Conservation (phyloP, 345 rosid genomes). For the Eucalyptus pauciflora region DNA sequence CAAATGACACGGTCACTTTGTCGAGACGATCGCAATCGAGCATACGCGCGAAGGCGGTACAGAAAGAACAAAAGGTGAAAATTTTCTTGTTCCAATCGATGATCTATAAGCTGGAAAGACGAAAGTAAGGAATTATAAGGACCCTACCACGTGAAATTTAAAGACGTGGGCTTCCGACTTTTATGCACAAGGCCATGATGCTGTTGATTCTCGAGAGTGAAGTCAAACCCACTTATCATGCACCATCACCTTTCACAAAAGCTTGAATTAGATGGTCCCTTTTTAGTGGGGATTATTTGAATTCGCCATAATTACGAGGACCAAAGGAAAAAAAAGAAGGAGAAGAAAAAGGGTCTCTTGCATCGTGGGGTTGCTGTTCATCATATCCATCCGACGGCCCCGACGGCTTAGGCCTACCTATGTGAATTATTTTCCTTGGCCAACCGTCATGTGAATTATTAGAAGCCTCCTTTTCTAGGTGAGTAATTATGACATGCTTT, state of each 20-base stretch:
- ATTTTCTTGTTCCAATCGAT: neutral
- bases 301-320: neutral
- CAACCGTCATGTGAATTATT: neutral
- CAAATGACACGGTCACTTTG: neutral
- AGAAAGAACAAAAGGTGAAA: neutral
- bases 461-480: neutral
- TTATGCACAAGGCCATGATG: neutral
- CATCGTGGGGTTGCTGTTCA: neutral
- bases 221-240: constrained; percentile 8
- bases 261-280: neutral
- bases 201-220: neutral
- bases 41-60: neutral
- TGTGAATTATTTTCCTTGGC: neutral
- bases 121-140: neutral
- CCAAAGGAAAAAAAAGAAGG: rapidly evolving
- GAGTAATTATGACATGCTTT: neutral
- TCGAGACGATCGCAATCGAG: neutral
- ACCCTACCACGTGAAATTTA: constrained; percentile 16
- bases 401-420: neutral
- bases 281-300: neutral
- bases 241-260: neutral
- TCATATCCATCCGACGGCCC: neutral
- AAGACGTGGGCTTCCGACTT: neutral
- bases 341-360: rapidly evolving
- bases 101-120: neutral